These are phyloP conservation scores for Trypanosomatidae sp. DNA, from an alignment of 208 protist species.

Conservation along the genomic window DNA sequence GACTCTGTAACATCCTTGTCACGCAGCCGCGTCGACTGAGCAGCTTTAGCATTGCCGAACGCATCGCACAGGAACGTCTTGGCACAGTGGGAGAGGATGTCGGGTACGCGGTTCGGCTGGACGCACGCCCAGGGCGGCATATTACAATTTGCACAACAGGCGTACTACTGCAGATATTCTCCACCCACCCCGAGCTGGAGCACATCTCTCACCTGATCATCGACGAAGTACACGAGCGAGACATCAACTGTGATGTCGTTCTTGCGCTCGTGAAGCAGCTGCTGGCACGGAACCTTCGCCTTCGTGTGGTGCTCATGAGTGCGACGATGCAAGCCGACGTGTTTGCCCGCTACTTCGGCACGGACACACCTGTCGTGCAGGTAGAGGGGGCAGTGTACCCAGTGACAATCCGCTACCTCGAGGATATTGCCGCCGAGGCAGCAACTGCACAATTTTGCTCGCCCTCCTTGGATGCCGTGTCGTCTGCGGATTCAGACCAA, in stretches of 20 bases:
- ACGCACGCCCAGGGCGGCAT: constrained; percentile 90
- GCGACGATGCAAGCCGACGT: constrained; percentile 98
- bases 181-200: constrained; percentile 82
- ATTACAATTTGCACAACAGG: constrained; percentile 98
- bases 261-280: constrained; percentile 96
- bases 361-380: constrained; percentile 52
- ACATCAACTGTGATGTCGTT: constrained; percentile 98
- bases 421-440: constrained; percentile 44
- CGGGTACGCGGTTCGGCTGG: constrained; percentile 98
- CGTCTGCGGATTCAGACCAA: neutral
- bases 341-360: constrained; percentile 96
- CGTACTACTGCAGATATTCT: constrained; percentile 97
- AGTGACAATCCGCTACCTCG: constrained; percentile 67
- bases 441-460: constrained; percentile 32
- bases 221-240: constrained; percentile 99
- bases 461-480: constrained; percentile 52
- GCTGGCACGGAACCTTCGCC: constrained; percentile 42
- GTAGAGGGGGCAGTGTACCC: constrained; percentile 80
- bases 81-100: constrained; percentile 92
- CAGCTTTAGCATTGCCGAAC: constrained; percentile 97
- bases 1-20: constrained; percentile 80
- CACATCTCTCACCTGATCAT: constrained; percentile 97
- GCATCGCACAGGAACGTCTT: constrained; percentile 97
- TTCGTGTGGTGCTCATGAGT: constrained; percentile 98
- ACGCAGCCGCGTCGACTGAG: constrained; percentile 98